Percentiles rank a stretch among this genome's conserved stretches.
phyloP scores from a whole-genome alignment of 768 basidiomycete genomes.

The Auricularia sp. region DNA sequence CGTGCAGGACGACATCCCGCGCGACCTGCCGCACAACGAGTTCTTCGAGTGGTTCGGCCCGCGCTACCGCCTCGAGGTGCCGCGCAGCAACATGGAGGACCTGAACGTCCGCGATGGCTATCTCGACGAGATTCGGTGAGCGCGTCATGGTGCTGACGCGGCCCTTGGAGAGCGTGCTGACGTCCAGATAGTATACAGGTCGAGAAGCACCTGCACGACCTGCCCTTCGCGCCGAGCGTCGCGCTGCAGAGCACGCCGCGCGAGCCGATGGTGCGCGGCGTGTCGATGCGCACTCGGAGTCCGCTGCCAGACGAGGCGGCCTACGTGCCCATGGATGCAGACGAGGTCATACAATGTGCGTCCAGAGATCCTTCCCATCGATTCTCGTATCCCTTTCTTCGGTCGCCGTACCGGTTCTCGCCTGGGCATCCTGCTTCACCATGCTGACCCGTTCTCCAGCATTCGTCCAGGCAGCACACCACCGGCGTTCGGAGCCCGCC shows the following conservation, averaged over 20 bases:
- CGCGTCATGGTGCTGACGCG: constrained; percentile 24
- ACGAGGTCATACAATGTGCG: not conserved
- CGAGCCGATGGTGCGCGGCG: constrained; percentile 40
- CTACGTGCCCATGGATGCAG: constrained; percentile 17
- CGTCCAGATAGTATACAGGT: constrained; percentile 36
- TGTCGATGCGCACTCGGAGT: constrained; percentile 8
- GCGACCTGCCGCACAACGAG: constrained; percentile 72
- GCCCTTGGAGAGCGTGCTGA: constrained; percentile 25
- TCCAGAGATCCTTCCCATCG: not conserved
- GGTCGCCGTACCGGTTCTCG: no score
- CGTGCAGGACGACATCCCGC: constrained; percentile 64
- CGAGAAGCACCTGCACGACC: constrained; percentile 44
- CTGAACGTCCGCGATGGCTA: constrained; percentile 73
- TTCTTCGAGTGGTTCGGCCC: constrained; percentile 99
- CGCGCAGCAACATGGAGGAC: constrained; percentile 90
- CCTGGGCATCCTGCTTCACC: no score
- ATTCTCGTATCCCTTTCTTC: no score
- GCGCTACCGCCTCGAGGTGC: constrained; percentile 84
- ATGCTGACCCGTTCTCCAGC: no score
- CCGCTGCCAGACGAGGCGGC: constrained; percentile 21
- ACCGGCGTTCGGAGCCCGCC: no score
- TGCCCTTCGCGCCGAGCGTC: constrained; percentile 73
- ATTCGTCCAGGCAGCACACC: no score
- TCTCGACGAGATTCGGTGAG: constrained; percentile 59
- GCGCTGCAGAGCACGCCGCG: constrained; percentile 75